Conservation (phyloP, 257 asterid genomes). For the Jacaranda copaia region DNA sequence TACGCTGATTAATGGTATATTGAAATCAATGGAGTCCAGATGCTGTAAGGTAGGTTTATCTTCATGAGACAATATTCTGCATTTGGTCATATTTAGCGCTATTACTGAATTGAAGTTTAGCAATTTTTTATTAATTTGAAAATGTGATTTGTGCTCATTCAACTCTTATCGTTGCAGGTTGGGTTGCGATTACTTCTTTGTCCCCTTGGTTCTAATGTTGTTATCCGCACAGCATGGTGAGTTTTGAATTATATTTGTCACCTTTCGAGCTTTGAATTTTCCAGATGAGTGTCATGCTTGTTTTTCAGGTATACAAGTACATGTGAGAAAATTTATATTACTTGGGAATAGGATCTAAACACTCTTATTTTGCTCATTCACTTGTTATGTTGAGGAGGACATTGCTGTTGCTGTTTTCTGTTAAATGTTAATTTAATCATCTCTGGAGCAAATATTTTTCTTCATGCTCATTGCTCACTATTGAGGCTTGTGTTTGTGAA, state of each 20-base stretch:
- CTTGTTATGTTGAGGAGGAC: constrained; percentile 1
- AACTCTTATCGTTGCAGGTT: constrained; percentile 58
- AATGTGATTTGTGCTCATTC: constrained; percentile 23
- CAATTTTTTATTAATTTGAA: constrained; percentile 3
- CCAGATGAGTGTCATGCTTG: neutral
- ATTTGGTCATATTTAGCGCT: neutral
- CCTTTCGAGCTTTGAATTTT: constrained; percentile 6
- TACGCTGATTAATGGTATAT: neutral
- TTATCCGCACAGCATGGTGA: constrained; percentile 89
- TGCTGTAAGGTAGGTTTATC: neutral
- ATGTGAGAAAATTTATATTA: neutral
- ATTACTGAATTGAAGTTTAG: constrained; percentile 10
- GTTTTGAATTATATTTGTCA: constrained; percentile 29
- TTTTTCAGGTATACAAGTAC: neutral
- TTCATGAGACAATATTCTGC: neutral
- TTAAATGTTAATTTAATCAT: constrained; percentile 1
- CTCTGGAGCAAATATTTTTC: neutral
- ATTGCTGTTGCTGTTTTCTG: neutral
- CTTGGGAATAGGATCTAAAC: neutral
- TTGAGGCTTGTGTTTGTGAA: constrained; percentile 5
- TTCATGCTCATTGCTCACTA: neutral
- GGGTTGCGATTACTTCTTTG: constrained; percentile 73
- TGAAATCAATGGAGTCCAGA: constrained; percentile 18
- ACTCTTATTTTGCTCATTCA: constrained; percentile 1
- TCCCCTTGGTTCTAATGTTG: constrained; percentile 81